Evolutionary conservation across 2,329 filamentous ascomycete species (phyloP).

Genomic region (Bipolaris bicolor): DNA sequence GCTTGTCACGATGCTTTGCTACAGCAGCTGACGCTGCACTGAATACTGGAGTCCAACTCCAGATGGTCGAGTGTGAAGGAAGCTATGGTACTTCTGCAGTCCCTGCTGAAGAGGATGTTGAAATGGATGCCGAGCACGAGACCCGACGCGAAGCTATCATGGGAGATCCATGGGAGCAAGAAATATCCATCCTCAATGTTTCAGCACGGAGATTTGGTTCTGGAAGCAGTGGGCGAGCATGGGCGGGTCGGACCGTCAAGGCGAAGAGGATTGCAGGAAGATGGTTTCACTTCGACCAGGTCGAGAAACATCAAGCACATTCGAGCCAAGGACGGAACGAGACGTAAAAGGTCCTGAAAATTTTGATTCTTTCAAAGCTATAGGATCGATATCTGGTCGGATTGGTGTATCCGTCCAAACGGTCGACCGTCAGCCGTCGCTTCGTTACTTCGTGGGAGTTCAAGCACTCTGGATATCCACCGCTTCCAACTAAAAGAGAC

Average conservation of each 20-base stretch:
- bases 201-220: slow-evolving; percentile 51
- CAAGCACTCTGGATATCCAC: slow-evolving; percentile 25
- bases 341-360: slow-evolving; percentile 14
- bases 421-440: slow-evolving; percentile 34
- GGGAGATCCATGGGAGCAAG: slow-evolving; percentile 52
- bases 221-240: slow-evolving; percentile 46
- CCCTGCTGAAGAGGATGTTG: slow-evolving; percentile 61
- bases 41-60: slow-evolving; percentile 41
- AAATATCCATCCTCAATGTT: slow-evolving; percentile 56
- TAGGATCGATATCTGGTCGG: slow-evolving; percentile 10
- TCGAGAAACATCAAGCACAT: slow-evolving; percentile 13
- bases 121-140: slow-evolving; percentile 29
- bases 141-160: background rate
- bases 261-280: slow-evolving; percentile 51
- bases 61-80: slow-evolving; percentile 51
- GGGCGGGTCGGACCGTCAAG: slow-evolving; percentile 57
- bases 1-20: slow-evolving; percentile 68
- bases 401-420: slow-evolving; percentile 19
- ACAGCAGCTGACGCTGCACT: slow-evolving; percentile 66
- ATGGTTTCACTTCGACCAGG: slow-evolving; percentile 50
- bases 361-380: slow-evolving; percentile 12
- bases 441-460: slow-evolving; percentile 31
- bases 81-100: slow-evolving; percentile 51
- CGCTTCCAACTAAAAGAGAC: slow-evolving; percentile 16
- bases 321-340: slow-evolving; percentile 20